These are phyloP conservation scores for Saccharomycopsis sp. DNA, from an alignment of 805 yeast species.

Conservation along the genomic window DNA sequence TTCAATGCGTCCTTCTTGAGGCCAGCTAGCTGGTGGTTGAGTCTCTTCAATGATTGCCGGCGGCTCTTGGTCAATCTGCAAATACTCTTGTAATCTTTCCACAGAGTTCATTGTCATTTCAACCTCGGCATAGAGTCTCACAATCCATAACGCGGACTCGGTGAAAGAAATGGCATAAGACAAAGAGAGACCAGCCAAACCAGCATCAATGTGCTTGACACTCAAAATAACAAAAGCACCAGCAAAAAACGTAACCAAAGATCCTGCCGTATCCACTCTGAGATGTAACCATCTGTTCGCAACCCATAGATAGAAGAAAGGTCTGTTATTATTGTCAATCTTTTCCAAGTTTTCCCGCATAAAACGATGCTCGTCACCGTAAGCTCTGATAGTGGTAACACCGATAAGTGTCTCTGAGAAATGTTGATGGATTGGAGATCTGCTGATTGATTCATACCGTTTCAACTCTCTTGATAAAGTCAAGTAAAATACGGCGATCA, in stretches of 20 bases:
- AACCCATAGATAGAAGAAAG: constrained; percentile 93
- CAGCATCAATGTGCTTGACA: constrained; percentile 71
- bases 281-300: constrained; percentile 90
- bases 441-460: constrained; percentile 82
- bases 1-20: constrained; percentile 69
- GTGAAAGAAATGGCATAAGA: constrained; percentile 88
- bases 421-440: constrained; percentile 95
- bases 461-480: constrained; percentile 85
- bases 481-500: constrained; percentile 71
- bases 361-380: constrained; percentile 85
- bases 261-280: constrained; percentile 80
- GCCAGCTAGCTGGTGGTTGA: constrained; percentile 77
- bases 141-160: constrained; percentile 86
- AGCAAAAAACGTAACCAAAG: constrained; percentile 71
- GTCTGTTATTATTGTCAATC: constrained; percentile 81
- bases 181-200: constrained; percentile 90
- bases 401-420: constrained; percentile 91
- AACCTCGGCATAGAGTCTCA: constrained; percentile 80
- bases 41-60: constrained; percentile 52
- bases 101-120: constrained; percentile 98
- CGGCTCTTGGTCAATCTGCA: constrained; percentile 83
- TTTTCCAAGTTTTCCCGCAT: constrained; percentile 70
- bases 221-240: constrained; percentile 70
- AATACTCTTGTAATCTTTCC: constrained; percentile 85
- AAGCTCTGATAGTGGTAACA: constrained; percentile 91